These are phyloP conservation scores for Acanthamoeba polyphaga DNA, from an alignment of 208 protist genomes.

Conservation along the genomic window DNA sequence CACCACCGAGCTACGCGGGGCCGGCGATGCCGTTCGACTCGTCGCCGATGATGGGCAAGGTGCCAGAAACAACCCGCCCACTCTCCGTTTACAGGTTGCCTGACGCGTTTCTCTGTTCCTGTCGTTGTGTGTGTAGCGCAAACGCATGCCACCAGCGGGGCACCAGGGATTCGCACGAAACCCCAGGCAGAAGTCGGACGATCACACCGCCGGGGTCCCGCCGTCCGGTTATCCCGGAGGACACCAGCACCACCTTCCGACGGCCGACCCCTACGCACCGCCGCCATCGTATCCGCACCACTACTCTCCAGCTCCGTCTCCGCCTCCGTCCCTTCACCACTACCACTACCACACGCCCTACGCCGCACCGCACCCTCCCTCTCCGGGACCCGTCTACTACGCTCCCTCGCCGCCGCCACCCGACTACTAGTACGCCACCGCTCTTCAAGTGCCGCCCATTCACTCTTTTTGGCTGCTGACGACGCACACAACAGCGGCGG, in stretches of 20 bases:
- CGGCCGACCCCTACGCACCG: no score
- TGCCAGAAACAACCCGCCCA: no score
- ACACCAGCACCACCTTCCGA: background rate
- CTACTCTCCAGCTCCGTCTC: background rate
- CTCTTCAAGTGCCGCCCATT: background rate
- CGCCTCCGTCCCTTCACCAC: background rate
- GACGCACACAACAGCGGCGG: background rate
- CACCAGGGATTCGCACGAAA: conserved; percentile 49
- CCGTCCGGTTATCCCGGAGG: background rate
- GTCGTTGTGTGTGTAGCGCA: background rate
- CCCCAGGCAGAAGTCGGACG: background rate
- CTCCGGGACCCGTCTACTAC: background rate
- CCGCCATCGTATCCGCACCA: no score
- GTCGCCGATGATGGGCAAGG: no score
- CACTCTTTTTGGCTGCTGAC: background rate
- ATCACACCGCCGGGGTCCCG: background rate
- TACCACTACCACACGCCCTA: background rate
- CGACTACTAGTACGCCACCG: background rate
- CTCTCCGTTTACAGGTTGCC: no score
- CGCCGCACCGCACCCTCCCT: background rate
- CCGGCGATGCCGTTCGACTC: background rate
- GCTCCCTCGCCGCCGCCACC: background rate
- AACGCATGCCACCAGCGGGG: background rate
- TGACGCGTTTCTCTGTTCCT: background rate
- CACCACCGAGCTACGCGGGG: background rate